Conservation (phyloP, 2,329 filamentous ascomycete species). For the Ampelomyces quisqualis region DNA sequence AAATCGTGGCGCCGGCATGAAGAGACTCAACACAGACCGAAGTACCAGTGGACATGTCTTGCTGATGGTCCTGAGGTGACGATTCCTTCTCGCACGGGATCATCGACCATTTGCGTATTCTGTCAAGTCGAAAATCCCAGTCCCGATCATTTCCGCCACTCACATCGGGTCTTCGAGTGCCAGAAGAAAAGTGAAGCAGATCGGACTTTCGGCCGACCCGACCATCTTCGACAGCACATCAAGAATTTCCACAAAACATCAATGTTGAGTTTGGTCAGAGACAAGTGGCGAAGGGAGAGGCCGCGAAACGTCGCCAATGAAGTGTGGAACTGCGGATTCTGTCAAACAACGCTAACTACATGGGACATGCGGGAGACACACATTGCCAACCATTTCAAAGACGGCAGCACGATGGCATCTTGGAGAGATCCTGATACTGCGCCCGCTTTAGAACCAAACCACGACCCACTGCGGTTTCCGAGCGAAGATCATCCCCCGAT, state of each 20-base stretch:
- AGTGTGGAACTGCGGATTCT: constrained; percentile 38
- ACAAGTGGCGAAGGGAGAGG: constrained; percentile 31
- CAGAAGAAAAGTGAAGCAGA: constrained; percentile 26
- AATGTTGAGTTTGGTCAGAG: constrained; percentile 25
- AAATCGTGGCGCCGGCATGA: constrained; percentile 44
- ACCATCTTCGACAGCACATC: constrained; percentile 38
- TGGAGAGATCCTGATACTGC: constrained; percentile 18
- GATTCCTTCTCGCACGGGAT: constrained; percentile 8
- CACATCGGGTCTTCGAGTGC: constrained; percentile 38
- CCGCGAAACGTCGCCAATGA: constrained; percentile 13
- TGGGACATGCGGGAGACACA: constrained; percentile 38
- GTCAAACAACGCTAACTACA: constrained; percentile 20
- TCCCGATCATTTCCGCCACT: constrained; percentile 29
- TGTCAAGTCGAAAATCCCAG: constrained; percentile 30
- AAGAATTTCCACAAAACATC: constrained; percentile 35
- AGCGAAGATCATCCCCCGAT: background rate
- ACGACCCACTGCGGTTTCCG: background rate
- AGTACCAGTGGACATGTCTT: constrained; percentile 40
- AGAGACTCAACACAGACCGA: constrained; percentile 40
- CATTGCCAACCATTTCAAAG: constrained; percentile 38
- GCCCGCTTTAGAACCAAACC: background rate
- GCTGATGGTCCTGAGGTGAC: constrained; percentile 26
- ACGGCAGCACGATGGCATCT: constrained; percentile 31
- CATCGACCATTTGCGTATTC: constrained; percentile 29
- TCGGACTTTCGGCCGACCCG: constrained; percentile 36